Evolutionary conservation across 2,329 filamentous ascomycete genomes (phyloP), one percentile per base, ranked within the genome.

Genomic region (Bipolaris bicolor): DNA sequence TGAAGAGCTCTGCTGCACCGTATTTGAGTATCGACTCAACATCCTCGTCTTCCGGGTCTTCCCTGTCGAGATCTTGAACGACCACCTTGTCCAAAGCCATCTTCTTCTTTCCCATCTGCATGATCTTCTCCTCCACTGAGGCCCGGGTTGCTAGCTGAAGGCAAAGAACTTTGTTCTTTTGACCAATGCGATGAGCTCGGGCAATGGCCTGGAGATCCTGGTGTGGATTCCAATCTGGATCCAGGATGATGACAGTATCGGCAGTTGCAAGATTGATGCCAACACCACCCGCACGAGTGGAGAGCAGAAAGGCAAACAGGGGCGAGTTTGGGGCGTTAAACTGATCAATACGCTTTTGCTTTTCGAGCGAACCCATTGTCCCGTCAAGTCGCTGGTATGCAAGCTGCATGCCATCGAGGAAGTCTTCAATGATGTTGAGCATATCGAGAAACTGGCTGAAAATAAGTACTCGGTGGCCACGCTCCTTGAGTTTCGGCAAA

Each of bases 221-320:
- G 71, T 99, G 95, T 0, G 95, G 95, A 61, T 99, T 99, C 81
- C 96, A 98, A 72, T 99, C 95, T 0, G 92, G 92, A 68, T 99
- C 93, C 64, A 98, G 87, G 64, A 99, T 97, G 63, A 99, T 97
- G 60, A 99, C 96, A 0, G 95, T 99, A 71, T 99, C 95, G 2
- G 95, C 95, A 7, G 93, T 97, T 0, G 95, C 95, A 53, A 99
- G 83, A 72, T 99, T 99, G 80, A 99, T 99, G 15, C 95, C 96
- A 0, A 99, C 94, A 69, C 96, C 95, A 52, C 95, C 95, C 16
- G 96, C 93, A 62, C 95, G 88, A 3, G 96, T 99, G 0, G 94
- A 98, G 0, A 99, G 83, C 16, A 99, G 78, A 77, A 99, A 98
- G 0, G 90, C 92, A 74, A 98, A 99, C 0, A 96, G 80, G 0